Conservation (phyloP, 192 early-diverging fungal species). For the Podila horticola region DNA sequence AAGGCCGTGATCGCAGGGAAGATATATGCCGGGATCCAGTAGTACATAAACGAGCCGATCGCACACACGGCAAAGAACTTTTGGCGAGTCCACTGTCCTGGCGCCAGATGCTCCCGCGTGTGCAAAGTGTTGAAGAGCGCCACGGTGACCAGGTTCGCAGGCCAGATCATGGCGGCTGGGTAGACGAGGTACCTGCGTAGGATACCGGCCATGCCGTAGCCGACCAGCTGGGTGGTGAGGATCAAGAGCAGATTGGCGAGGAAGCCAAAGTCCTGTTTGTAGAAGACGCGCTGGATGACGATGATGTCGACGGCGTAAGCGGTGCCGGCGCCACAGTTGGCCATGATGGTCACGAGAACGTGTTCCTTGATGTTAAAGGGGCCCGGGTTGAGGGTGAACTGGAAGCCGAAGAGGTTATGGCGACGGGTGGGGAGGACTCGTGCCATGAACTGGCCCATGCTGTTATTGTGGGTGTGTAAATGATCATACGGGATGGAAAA, state of each 20-base stretch:
- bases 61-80: constrained; percentile 56
- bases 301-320: constrained; percentile 71
- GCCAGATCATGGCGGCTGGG: constrained; percentile 91
- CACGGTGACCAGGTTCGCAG: constrained; percentile 71
- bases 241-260: constrained; percentile 65
- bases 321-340: constrained; percentile 61
- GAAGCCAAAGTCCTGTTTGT: constrained; percentile 67
- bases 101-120: constrained; percentile 18
- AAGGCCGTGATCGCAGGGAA: constrained; percentile 41
- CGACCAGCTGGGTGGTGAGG: constrained; percentile 69
- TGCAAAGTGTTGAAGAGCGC: constrained; percentile 61
- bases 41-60: constrained; percentile 55
- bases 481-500: neutral
- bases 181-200: constrained; percentile 82
- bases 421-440: constrained; percentile 12
- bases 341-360: constrained; percentile 63
- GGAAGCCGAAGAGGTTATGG: constrained; percentile 5
- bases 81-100: constrained; percentile 44
- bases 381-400: constrained; percentile 32
- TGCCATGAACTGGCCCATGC: constrained; percentile 35
- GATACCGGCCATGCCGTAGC: constrained; percentile 80
- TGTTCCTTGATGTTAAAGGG: constrained; percentile 78
- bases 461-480: neutral
- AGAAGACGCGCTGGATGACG: constrained; percentile 68
- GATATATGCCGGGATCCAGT: constrained; percentile 57